Evolutionary conservation across 345 rosid species (phyloP).

Genomic region (Brassica rapa): DNA sequence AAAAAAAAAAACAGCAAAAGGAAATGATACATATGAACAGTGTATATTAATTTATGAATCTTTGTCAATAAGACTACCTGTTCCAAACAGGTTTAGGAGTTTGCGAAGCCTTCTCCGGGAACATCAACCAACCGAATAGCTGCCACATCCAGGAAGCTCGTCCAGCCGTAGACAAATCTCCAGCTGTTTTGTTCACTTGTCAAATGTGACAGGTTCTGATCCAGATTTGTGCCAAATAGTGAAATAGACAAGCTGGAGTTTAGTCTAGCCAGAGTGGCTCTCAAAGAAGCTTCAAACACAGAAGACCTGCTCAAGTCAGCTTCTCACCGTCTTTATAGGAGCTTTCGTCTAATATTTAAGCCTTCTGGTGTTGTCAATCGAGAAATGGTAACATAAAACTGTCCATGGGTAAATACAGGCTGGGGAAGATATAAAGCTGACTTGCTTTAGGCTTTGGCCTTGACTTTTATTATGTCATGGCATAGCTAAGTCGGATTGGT

Average conservation of each 20-base stretch:
- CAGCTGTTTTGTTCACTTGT: conserved; percentile 52
- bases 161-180: conserved; percentile 58
- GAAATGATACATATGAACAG: too few relatives aligned
- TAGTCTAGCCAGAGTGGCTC: conserved; percentile 90
- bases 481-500: too few relatives aligned
- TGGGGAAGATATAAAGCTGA: too few relatives aligned
- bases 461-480: too few relatives aligned
- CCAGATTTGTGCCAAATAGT: conserved; percentile 64
- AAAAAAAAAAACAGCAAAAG: too few relatives aligned
- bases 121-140: conserved; percentile 75
- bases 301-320: conserved; percentile 65
- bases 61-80: conserved; percentile 53
- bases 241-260: conserved; percentile 83
- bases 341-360: too few relatives aligned
- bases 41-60: too few relatives aligned
- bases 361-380: too few relatives aligned
- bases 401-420: too few relatives aligned
- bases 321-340: too few relatives aligned
- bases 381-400: too few relatives aligned
- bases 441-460: too few relatives aligned
- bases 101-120: conserved; percentile 85
- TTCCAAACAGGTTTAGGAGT: conserved; percentile 78
- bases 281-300: conserved; percentile 89
- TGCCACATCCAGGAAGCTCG: conserved; percentile 93
- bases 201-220: conserved; percentile 64